Evolutionary conservation across 2,329 filamentous ascomycete species (phyloP), one percentile per base, ranked within the genome.

Genomic region (Juglanconis sp.): DNA sequence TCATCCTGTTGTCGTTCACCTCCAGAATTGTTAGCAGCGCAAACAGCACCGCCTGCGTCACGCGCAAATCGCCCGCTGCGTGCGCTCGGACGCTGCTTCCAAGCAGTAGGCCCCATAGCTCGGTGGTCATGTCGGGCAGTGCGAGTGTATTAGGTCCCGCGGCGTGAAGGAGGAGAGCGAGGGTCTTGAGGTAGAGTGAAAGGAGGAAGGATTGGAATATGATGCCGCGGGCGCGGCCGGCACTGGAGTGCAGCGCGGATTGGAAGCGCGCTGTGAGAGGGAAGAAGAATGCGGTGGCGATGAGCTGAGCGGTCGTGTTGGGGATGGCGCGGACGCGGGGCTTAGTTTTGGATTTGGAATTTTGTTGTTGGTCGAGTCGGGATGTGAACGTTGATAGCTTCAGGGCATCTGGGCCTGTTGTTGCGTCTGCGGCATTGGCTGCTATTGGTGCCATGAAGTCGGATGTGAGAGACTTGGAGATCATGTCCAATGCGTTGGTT

Each of bases 321-420:
- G 89, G 83, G 13, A 89, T 88, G 3, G 87, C 77, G 57, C 82
- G 82, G 35, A 80, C 65, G 15, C 77, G 77, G 1, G 76, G 76
- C 34, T 59, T 65, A 1, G 67, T 61, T 56, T 64, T 59, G 30
- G 72, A 42, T 70, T 68, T 62, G 79, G 55, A 24, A 11, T 8
- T 36, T n/a, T 81, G 53, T 68, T 89, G 83, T 17, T 87, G 81
- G 60, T 85, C 80, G 72, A 93, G 86, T 17, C 90, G 87, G 0
- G 90, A 91, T 10, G 89, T 94, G 74, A 98, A 96, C 2, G 89
- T 96, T 34, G 91, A 87, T 30, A 98, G 84, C 76, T 98, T 98
- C 50, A 99, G 84, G 5, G 89, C 84, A 65, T 92, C 87, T 0
- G 95, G 93, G 0, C 94, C 92, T 0, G 89, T 88, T 6, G 87